A percentile compares a stretch with the other conserved stretches of the same genome.
Evolutionary conservation across 352 stramenopile genomes (phyloP).

Genomic region (Elongisporangium anandrum): DNA sequence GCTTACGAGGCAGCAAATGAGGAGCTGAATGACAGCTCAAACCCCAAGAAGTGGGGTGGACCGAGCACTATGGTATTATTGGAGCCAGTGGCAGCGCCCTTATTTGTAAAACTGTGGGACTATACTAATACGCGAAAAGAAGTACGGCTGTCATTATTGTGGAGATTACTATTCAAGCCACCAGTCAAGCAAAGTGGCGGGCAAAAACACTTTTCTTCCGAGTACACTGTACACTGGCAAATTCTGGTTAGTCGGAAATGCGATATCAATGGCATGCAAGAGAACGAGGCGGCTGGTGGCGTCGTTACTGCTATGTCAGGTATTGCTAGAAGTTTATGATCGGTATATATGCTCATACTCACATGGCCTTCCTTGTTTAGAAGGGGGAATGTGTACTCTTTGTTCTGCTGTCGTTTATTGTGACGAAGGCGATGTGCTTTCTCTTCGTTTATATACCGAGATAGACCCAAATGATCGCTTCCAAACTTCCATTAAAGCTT

Average conservation of each 20-base stretch:
- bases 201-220: neutral
- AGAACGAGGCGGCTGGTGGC: conserved; percentile 8
- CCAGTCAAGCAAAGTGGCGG: neutral
- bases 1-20: conserved; percentile 9
- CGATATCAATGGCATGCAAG: conserved; percentile 6
- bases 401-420: conserved; percentile 19
- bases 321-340: conserved; percentile 1
- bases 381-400: conserved; percentile 4
- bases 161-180: conserved; percentile 8
- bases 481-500: conserved; percentile 8
- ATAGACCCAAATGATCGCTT: conserved; percentile 1
- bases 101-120: conserved; percentile 12
- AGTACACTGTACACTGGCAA: conserved; percentile 8
- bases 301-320: conserved; percentile 2
- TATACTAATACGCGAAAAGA: conserved; percentile 10
- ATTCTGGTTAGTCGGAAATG: conserved; percentile 16
- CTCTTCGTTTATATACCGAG: conserved; percentile 2
- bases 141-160: conserved; percentile 16
- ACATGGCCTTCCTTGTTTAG: neutral
- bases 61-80: conserved; percentile 12
- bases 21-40: conserved; percentile 7
- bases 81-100: neutral
- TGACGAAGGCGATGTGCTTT: conserved; percentile 13
- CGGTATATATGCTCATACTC: neutral
- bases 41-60: conserved; percentile 5